Base-by-base conservation (phyloP, 352 stramenopile species). In the Phytophthora cryptogea region DNA sequence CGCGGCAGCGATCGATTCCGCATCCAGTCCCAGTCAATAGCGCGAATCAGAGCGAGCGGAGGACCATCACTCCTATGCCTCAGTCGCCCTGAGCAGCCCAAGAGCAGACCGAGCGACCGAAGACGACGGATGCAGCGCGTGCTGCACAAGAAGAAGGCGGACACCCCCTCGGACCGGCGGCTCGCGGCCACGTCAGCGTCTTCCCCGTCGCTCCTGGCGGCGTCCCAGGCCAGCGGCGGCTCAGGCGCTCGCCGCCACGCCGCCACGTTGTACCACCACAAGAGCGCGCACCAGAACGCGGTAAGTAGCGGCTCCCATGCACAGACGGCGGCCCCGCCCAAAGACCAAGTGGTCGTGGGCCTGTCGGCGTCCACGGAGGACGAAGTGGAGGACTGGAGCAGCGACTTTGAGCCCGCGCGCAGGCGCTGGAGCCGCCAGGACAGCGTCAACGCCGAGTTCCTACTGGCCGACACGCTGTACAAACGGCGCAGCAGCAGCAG, bases 321-420 rank as follows among this genome's bases (percentile, higher is more conserved):
- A 23, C 20, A 23, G 20, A 23, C 20, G 2, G 20, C 20, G 20
- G 20, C 20, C 20, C 20, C 20, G 20, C 53, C 8, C 5, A 20
- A 37, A 3, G 79, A 89, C 48, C 81, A 90, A 36, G 82, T 91
- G 20, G 84, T 93, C 10, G 80, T 90, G 6, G 84, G 84, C 7
- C 82, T 93, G 51, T 66, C 82, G 2, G 81, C 84, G 0, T 83
- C 81, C 9, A 65, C 60, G 14, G 81, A 87, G 26, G 84, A 90
- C 50, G 84, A 80, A 28, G 65, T 93, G 1, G 84, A 93, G 57
- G 84, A 93, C 69, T 93, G 84, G 84, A 90, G 70, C 59, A 72
- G 68, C 20, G 84, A 93, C 43, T 86, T 86, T 39, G 36, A 1
- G 44, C 9, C 54, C 45, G 7, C 48, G 63, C 8, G 47, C 63